Evolutionary conservation across 306 rosid genomes (phyloP), one percentile per base, ranked within the genome.

Genomic region (Dalbergia cultrata): DNA sequence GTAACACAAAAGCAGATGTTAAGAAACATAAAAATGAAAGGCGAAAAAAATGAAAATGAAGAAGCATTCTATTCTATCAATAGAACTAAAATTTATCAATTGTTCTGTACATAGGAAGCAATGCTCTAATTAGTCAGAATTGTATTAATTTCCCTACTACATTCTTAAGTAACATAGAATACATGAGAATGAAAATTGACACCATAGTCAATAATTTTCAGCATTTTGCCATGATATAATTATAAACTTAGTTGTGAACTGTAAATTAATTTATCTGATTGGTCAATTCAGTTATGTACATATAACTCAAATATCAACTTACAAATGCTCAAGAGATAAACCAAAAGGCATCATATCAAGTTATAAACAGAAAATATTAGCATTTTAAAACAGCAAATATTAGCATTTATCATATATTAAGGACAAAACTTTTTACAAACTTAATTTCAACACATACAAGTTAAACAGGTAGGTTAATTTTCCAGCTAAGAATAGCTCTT

Each of bases 1-100:
- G 81, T 70, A 68, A 61, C 22, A 53, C 33, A 39, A 70, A 64
- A 31, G 74, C 43, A 44, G 61, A 62, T 63, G 59, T 21, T 39
- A 45, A 54, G 47, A 82, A 18, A 76, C 61, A n/a, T 34, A 45
- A 33, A 52, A 67, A 67, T 56, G 37, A 31, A 26, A 75, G 61
- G 14, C 47, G 22, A 37, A 26, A 68, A 60, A 44, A 63, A 34
- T 0, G 19, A 44, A 59, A 49, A 16, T 4, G 19, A 53, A 43
- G 22, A 59, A 57, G 21, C 8, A 26, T 26, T 26, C 31, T 26
- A 44, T 18, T 39, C 31, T 8, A 19, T 44, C 76, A 44, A 50
- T 22, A 7, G n/a, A 50, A 41, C 64, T 26, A 26, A 67, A 31
- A 33, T 47, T 17, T 39, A 79, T 19, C 33, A 61, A 62, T 21